phyloP scores from a whole-genome alignment of 2,329 filamentous ascomycete species.

The Alternaria tenuissima region DNA sequence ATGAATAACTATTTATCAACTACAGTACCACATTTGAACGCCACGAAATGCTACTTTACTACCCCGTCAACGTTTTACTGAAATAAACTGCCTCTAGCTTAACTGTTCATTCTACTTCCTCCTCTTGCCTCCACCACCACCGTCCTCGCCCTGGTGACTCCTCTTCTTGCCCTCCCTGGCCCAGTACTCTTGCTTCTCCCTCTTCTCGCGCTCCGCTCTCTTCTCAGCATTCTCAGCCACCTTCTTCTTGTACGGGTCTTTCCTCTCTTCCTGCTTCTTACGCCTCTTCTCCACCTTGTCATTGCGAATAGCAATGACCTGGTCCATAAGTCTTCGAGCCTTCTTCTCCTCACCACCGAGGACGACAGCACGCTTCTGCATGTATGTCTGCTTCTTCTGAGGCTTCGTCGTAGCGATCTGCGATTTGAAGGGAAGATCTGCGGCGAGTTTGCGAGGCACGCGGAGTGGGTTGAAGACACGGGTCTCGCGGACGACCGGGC shows the following conservation, averaged over 20 bases:
- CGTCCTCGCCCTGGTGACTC: conserved; percentile 58
- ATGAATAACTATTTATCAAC: neutral
- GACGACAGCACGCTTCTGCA: conserved; percentile 97
- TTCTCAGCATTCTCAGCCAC: conserved; percentile 84
- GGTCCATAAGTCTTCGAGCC: conserved; percentile 88
- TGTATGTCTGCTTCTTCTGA: conserved; percentile 82
- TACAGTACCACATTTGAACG: neutral
- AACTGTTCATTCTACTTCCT: conserved; percentile 25
- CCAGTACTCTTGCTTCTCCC: conserved; percentile 94
- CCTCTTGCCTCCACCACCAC: conserved; percentile 45
- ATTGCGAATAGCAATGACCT: conserved; percentile 87
- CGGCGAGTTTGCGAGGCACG: conserved; percentile 81
- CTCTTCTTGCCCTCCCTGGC: conserved; percentile 85
- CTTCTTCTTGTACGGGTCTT: conserved; percentile 81
- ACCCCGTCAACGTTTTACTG: neutral
- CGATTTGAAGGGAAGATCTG: conserved; percentile 88
- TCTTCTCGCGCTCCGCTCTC: conserved; percentile 85
- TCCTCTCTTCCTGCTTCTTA: conserved; percentile 87
- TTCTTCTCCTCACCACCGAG: conserved; percentile 83
- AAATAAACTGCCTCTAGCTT: neutral
- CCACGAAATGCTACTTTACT: neutral
- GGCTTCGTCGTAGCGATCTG: conserved; percentile 85
- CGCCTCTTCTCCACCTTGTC: conserved; percentile 86
- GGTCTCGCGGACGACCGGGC: conserved; percentile 62
- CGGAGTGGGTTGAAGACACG: conserved; percentile 68